A percentile compares a stretch with the other conserved stretches of the same genome.
phyloP scores from a whole-genome alignment of 768 basidiomycete species.

The Scleroderma citrinum region DNA sequence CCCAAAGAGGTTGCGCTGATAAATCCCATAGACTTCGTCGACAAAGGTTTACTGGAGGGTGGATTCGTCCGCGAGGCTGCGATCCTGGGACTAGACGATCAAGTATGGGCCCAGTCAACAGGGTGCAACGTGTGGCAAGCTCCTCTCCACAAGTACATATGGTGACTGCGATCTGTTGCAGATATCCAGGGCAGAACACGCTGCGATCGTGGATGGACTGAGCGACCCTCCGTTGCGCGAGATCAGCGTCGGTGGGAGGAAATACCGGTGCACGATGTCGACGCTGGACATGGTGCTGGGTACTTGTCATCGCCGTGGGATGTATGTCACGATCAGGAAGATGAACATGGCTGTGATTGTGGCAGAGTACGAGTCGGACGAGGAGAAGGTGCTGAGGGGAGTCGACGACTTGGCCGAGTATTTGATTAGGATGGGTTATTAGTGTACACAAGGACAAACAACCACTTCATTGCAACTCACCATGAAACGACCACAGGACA shows the following conservation, averaged over 20 bases:
- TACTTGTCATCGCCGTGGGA: no score
- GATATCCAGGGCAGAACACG: slow-evolving; percentile 19
- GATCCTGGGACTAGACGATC: slow-evolving; percentile 26
- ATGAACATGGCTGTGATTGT: slow-evolving; percentile 21
- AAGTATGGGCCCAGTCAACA: slow-evolving; percentile 27
- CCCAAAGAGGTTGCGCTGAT: no score
- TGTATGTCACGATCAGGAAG: slow-evolving; percentile 22
- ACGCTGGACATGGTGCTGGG: slow-evolving; percentile 22
- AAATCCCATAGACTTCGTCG: slow-evolving; percentile 62
- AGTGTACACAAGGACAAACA: neutral
- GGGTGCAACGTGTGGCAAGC: slow-evolving; percentile 18
- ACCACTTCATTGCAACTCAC: neutral
- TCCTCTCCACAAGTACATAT: neutral
- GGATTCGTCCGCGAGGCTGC: slow-evolving; percentile 74
- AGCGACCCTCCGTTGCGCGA: slow-evolving; percentile 15
- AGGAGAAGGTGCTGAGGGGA: neutral
- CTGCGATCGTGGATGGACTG: slow-evolving; percentile 15
- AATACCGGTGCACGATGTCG: slow-evolving; percentile 23
- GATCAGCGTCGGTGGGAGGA: slow-evolving; percentile 17
- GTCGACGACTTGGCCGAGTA: neutral
- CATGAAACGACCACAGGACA: slow-evolving; percentile 45
- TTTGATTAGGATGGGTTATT: neutral
- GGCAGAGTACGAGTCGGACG: slow-evolving; percentile 14
- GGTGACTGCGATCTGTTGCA: neutral
- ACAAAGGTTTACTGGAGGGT: slow-evolving; percentile 68